Evolutionary conservation across 441 rosid species (phyloP).

Genomic region (Jatropha multifida): DNA sequence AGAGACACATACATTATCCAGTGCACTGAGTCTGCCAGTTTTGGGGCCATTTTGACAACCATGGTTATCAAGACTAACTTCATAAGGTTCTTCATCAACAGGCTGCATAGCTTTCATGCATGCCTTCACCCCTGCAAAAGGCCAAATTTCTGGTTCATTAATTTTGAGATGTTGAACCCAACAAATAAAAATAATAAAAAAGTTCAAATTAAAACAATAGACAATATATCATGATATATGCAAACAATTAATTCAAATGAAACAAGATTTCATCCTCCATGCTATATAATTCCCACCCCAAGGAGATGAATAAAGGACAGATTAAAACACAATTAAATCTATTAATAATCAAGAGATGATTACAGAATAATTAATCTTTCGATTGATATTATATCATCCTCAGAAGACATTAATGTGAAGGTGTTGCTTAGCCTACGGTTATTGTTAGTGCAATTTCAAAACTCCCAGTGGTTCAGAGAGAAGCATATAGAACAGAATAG

Average conservation of each 20-base stretch:
- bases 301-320: neutral
- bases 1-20: conserved; percentile 43
- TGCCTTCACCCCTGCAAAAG: conserved; percentile 74
- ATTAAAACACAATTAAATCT: neutral
- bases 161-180: neutral
- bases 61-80: conserved; percentile 64
- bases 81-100: conserved; percentile 68
- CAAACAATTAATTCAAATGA: neutral
- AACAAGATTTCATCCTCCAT: neutral
- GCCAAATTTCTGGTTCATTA: neutral
- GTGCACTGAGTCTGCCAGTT: conserved; percentile 63
- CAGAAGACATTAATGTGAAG: neutral
- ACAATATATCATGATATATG: neutral
- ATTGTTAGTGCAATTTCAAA: neutral
- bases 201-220: neutral
- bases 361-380: neutral
- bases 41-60: conserved; percentile 66
- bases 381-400: neutral
- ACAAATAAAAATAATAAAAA: neutral
- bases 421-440: neutral
- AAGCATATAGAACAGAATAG: neutral
- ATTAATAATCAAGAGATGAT: neutral
- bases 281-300: neutral
- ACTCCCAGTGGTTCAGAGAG: neutral
- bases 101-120: conserved; percentile 52